Base-by-base conservation (phyloP, 73 alveolate genomes). In the Blepharisma japonicum region DNA sequence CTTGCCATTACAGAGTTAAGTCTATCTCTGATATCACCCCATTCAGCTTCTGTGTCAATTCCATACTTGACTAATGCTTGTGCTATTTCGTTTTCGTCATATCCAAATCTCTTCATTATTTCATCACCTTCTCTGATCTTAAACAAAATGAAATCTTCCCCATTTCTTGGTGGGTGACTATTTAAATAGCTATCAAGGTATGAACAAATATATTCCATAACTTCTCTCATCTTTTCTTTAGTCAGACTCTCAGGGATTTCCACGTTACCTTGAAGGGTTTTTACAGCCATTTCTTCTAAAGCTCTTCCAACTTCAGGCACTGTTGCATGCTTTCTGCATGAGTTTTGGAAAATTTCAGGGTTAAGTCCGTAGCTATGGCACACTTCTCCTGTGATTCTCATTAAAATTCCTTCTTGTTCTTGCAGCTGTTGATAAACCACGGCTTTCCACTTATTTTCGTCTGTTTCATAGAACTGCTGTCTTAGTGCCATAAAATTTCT, bases 81-180 rank as follows among this genome's bases (percentile, higher is more conserved):
- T 8, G 74, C 74, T 14, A 61, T 61, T 25, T 61, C 47, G 5
- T 61, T 61, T 25, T 61, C 74, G 23, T 61, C 74, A 61, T 61
- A 61, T 61, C 74, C 74, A 5, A 2, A 61, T 39, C 5, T 61
- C 46, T 25, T 61, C 38, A 18, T 18, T 14, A 61, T 39, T 25
- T 61, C 74, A 61, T 61, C 74, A 61, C 74, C 74, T 61, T 61
- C 74, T 18, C 74, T 14, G 23, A 61, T 61, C 74, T 61, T 61
- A 61, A 61, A 14, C 2, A 61, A 25, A 14, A 61, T 61, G 23
- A 61, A 61, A 25, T 61, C 74, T 14, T 8, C 46, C 14, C 47
- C 47, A 61, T 5, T 61, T 18, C 47, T 61, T 14, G 74, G 49
- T 18, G 74, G 74, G 5, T 61, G 74, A 2, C 74, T 61, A 14